These are phyloP conservation scores for Cordyceps pruinosa DNA, from an alignment of 2,329 filamentous ascomycete genomes.

Conservation along the genomic window DNA sequence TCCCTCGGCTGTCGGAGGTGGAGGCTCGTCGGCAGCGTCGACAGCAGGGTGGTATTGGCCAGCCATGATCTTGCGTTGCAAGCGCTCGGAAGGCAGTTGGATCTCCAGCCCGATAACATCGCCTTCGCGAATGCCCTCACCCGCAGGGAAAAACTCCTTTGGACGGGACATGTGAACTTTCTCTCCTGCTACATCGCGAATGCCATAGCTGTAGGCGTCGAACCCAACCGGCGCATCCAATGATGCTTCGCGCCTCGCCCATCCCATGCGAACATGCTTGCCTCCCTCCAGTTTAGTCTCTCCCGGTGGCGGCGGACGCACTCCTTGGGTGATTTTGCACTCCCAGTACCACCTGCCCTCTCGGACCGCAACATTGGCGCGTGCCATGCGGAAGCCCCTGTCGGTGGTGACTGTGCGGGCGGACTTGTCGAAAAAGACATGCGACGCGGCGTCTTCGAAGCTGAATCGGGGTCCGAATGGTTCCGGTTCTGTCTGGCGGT, in stretches of 20 bases:
- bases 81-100: conserved; percentile 72
- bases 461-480: conserved; percentile 81
- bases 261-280: conserved; percentile 76
- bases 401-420: conserved; percentile 78
- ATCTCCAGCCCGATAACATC: conserved; percentile 95
- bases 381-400: conserved; percentile 85
- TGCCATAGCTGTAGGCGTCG: conserved; percentile 87
- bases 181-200: conserved; percentile 84
- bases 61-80: conserved; percentile 83
- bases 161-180: conserved; percentile 90
- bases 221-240: conserved; percentile 80
- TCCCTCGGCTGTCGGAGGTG: conserved; percentile 47
- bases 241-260: conserved; percentile 72
- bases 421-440: conserved; percentile 73
- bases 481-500: conserved; percentile 78
- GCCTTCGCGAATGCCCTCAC: conserved; percentile 75
- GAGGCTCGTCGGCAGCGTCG: conserved; percentile 57
- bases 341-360: conserved; percentile 94
- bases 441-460: conserved; percentile 83
- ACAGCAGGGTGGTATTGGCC: conserved; percentile 83
- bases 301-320: conserved; percentile 35
- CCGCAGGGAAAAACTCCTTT: conserved; percentile 77
- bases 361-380: conserved; percentile 82
- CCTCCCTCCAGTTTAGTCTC: conserved; percentile 41
- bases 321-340: conserved; percentile 77